Evolutionary conservation across 2,329 filamentous ascomycete genomes (phyloP), one percentile per base, ranked within the genome.

Genomic region (Tympanopsis confertula): DNA sequence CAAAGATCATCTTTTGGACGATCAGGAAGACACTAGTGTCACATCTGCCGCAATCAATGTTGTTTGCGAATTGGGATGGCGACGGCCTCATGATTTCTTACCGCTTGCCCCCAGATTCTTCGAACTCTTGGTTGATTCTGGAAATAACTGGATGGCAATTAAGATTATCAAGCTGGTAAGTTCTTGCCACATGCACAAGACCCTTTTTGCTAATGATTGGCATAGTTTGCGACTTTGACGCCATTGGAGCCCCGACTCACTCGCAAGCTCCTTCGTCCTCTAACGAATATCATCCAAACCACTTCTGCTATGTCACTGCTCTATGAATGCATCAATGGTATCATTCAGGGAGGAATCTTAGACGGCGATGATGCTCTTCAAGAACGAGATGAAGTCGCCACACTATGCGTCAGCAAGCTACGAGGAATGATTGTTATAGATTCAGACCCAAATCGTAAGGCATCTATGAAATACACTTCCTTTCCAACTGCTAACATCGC

Each of bases 71-170:
- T 65, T 98, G 28, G 89, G 89, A 4, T 95, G 89, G 86, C 76
- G 91, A 48, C 73, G 91, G 47, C 91, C 91, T 3, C 82, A 89
- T 47, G 91, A 98, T 58, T 96, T 96, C 49, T 66, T 98, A 20
- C 86, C 91, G 13, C 68, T 98, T 20, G 91, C 91, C 1, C 91
- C 91, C 5, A 73, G 91, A 41, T 62, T 98, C 19, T 98, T 96
- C 50, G 88, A 95, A 53, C 69, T 98, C 14, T 66, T 98, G 19
- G 88, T 95, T 12, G 83, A 93, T 42, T 82, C 87, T 39, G 83
- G 83, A 26, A 96, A 98, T 59, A 98, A 98, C 59, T 98, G 91
- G 91, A 96, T 98, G 89, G 88, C 88, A 41, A 98, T 98, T 55
- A 98, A 98, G 57, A 76, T 98, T 44, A 96, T 98, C 57, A 98